phyloP scores from a whole-genome alignment of 495 filamentous ascomycete genomes.

The Chlorociboria aeruginascens region DNA sequence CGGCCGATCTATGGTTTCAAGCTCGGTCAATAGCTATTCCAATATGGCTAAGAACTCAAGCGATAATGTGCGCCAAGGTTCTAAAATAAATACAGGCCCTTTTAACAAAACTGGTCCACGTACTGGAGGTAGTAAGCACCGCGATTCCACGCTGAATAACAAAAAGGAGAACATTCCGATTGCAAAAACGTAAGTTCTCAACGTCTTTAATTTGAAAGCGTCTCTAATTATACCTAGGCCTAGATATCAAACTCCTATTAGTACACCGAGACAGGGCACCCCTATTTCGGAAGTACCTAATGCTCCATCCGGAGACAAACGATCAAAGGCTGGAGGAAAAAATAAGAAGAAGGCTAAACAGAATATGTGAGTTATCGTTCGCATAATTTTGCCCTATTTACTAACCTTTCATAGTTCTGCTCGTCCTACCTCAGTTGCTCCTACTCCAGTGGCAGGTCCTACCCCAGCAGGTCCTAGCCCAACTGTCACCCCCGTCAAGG shows the following conservation, averaged over 20 bases:
- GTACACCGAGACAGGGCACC: background rate
- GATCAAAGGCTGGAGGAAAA: background rate
- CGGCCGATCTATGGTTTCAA: no score
- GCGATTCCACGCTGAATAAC: background rate
- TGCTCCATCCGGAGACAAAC: background rate
- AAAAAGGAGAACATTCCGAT: conserved; percentile 5
- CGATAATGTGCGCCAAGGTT: no score
- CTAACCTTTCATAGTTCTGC: background rate
- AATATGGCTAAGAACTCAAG: no score
- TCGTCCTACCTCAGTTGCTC: background rate
- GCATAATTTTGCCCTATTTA: background rate
- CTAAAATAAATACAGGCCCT: no score
- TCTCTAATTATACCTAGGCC: background rate
- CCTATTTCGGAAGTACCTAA: background rate
- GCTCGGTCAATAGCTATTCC: no score
- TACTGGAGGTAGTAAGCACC: background rate
- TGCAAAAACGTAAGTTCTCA: background rate
- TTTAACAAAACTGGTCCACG: background rate
- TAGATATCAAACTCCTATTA: background rate
- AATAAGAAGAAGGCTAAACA: background rate
- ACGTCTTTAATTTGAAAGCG: no score
- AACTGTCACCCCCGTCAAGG: background rate
- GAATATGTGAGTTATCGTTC: background rate
- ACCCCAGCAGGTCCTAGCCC: background rate
- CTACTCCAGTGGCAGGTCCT: background rate